phyloP scores from a whole-genome alignment of 179 eudicot genomes.

The Silene vulgaris region DNA sequence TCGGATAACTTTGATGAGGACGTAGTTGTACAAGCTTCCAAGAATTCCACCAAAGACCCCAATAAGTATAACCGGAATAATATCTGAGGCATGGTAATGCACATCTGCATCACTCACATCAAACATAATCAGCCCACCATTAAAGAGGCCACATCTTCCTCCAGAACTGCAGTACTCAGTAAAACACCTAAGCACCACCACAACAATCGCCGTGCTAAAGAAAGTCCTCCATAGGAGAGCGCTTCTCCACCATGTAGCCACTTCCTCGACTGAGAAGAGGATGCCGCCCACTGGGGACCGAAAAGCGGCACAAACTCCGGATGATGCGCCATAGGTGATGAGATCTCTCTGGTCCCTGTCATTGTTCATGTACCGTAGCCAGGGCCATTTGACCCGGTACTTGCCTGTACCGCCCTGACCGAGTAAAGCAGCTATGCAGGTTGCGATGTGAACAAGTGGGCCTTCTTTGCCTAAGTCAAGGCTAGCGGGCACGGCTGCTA shows the following conservation, averaged over 20 bases:
- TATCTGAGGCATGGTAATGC: constrained; percentile 54
- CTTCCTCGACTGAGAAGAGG: constrained; percentile 82
- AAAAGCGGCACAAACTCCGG: constrained; percentile 92
- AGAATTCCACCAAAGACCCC: constrained; percentile 80
- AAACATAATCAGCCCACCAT: constrained; percentile 77
- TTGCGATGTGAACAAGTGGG: constrained; percentile 78
- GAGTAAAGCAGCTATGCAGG: constrained; percentile 81
- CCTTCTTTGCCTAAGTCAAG: constrained; percentile 94
- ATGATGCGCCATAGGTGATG: constrained; percentile 77
- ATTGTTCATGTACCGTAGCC: constrained; percentile 81
- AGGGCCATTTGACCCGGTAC: constrained; percentile 68
- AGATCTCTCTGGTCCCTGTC: constrained; percentile 82
- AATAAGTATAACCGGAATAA: constrained; percentile 53
- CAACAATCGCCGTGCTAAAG: constrained; percentile 90
- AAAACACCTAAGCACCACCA: constrained; percentile 71
- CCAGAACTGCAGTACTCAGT: constrained; percentile 67
- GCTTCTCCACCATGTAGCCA: constrained; percentile 96
- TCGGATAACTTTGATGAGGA: constrained; percentile 73
- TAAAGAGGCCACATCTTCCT: constrained; percentile 61
- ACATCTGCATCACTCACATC: constrained; percentile 73
- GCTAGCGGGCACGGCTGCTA: constrained; percentile 85
- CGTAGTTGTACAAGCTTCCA: constrained; percentile 71
- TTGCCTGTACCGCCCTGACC: constrained; percentile 86
- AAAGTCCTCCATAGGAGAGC: constrained; percentile 94
- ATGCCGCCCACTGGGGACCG: constrained; percentile 97